Base-by-base conservation (phyloP, 441 rosid genomes). In the Viola pubescens region DNA sequence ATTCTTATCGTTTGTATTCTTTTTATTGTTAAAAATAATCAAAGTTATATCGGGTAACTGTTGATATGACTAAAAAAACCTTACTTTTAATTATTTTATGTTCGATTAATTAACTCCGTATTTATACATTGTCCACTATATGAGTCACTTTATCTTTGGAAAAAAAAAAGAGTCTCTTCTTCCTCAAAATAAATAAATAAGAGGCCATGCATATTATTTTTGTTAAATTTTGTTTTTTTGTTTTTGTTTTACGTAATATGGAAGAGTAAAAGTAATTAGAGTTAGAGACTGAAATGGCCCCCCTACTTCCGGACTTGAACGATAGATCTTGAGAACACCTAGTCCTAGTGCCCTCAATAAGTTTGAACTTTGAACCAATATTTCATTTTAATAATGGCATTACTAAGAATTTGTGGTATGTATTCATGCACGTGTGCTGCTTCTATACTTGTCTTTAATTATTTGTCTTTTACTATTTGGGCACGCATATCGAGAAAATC, bases 321-420 rank as follows among this genome's bases (percentile, higher is more conserved):
- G 52, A n/a, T n/a, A n/a, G n/a, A n/a, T n/a, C n/a, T n/a, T n/a
- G n/a, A n/a, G 43, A 51, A 40, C 60, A 9, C 41, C 11, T 60
- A 67, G 16, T 54, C 37, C 47, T 68, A 61, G 67, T 70, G 71
- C 68, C 63, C 43, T 54, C 76, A 75, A 69, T 67, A 66, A 79
- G 64, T n/a, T n/a, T n/a, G n/a, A n/a, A n/a, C n/a, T 72, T 70
- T 52, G 55, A 67, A 64, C 55, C 19, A 46, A n/a, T 19, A 3
- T 9, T 57, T 12, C 47, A 43, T 12, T 62, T 67, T 60, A 58
- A 67, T 63, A 70, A 65, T 68, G 47, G 4, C 54, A 11, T 9
- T 11, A 55, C 13, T 62, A 74, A 57, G 69, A 76, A 75, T 58
- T 67, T 71, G 82, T 78, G 89, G 89, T 67, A 73, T 52, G 62